Base-by-base conservation (phyloP, 768 basidiomycete species). In the Suillus sp. region DNA sequence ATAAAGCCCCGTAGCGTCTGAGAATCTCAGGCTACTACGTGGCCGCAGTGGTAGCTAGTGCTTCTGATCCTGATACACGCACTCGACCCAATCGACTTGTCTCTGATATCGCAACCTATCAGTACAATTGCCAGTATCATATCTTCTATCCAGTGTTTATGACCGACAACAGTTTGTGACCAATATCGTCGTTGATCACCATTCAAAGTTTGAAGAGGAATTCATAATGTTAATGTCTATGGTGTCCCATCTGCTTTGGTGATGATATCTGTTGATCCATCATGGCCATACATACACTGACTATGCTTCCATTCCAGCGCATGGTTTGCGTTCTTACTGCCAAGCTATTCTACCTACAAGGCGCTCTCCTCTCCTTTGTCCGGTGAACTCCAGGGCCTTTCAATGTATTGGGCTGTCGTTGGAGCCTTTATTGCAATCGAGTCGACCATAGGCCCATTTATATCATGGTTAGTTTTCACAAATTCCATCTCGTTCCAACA, bases 321-420 rank as follows among this genome's bases (percentile, higher is more conserved):
- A 56, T 91, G 87, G 87, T 89, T 91, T 66, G 86, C 85, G 0
- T 87, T 89, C 70, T 77, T 86, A 1, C 75, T 90, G 5, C 90
- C 90, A 0, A 81, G 79, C 65, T 91, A 84, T 67, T 75, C 81
- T 2, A 90, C 89, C 10, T 89, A 83, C 82, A 90, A 92, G 74
- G 85, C 86, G 13, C 76, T 91, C 35, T 79, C 83, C 0, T 78
- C 80, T 54, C 84, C 86, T 13, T 63, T 82, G 70, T 68, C 76
- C 38, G 85, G 86, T 34, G 82, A 86, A 37, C 74, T 89, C 61
- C 84, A 86, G 66, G 78, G 78, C 67, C 86, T 85, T 79, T 73
- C 83, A 50, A 80, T 79, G 72, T 89, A 90, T 69, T 91, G 90
- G 90, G 71, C 80, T 47, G 83, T 90, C 63, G 72, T 90, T 54